phyloP scores from a whole-genome alignment of 192 early-diverging fungal species.

The Rhizophagus prolifer region DNA sequence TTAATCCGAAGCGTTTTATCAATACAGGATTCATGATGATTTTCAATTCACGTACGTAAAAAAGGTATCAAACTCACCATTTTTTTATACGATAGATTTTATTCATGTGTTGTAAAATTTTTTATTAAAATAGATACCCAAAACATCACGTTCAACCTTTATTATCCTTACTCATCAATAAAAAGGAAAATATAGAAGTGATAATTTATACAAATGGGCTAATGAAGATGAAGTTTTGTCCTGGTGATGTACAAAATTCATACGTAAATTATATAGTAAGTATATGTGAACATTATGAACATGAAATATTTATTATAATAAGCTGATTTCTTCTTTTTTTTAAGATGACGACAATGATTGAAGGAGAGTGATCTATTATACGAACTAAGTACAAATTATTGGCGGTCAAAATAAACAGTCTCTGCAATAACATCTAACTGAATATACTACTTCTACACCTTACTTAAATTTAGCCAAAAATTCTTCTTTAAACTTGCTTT shows the following conservation, averaged over 20 bases:
- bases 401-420: too few species aligned
- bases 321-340: background rate
- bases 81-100: background rate
- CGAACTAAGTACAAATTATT: background rate
- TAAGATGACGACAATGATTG: background rate
- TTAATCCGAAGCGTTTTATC: background rate
- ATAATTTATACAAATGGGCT: background rate
- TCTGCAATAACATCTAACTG: too few species aligned
- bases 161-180: background rate
- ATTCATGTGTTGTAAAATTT: background rate
- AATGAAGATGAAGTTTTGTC: background rate
- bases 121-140: background rate
- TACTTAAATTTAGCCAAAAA: slow-evolving; percentile 4
- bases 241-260: background rate
- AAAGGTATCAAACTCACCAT: too few species aligned
- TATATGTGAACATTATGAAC: background rate
- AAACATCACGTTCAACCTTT: background rate
- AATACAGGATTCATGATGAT: background rate
- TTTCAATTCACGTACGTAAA: background rate
- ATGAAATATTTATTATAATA: background rate
- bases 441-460: too few species aligned
- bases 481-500: background rate
- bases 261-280: background rate
- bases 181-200: background rate
- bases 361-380: background rate